A percentile compares a stretch with the other conserved stretches of the same genome.
Conservation (phyloP, 345 rosid species). For the Brassica incana region DNA sequence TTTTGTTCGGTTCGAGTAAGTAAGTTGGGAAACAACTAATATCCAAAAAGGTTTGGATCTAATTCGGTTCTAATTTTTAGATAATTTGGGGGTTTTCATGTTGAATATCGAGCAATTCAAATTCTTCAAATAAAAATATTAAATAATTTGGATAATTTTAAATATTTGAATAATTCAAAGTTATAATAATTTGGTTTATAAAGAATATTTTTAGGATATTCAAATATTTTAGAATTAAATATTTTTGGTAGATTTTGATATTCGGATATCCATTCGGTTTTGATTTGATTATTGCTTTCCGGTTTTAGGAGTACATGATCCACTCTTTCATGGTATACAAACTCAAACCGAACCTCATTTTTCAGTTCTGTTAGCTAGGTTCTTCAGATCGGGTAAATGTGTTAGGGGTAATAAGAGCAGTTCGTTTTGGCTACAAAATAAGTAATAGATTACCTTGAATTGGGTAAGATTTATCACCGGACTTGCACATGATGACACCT, state of each 20-base stretch:
- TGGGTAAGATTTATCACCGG: conserved; percentile 47
- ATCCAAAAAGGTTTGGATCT: too few relatives aligned
- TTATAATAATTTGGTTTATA: background rate
- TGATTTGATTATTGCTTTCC: background rate
- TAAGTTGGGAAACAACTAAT: background rate
- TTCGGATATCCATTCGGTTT: background rate
- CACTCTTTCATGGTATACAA: background rate
- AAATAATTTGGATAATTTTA: background rate
- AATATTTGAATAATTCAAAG: too few relatives aligned
- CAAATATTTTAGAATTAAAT: too few relatives aligned
- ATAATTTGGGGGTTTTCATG: background rate
- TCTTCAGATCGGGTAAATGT: background rate
- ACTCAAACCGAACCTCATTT: background rate
- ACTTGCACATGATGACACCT: conserved; percentile 60
- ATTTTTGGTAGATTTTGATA: too few relatives aligned
- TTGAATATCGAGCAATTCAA: background rate
- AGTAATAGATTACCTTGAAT: conserved; percentile 47
- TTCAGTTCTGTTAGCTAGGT: too few relatives aligned
- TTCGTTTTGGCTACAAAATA: background rate
- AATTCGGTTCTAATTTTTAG: background rate
- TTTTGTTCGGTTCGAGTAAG: background rate
- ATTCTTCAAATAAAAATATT: background rate
- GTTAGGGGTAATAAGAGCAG: background rate
- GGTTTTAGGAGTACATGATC: background rate
- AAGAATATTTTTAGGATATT: too few relatives aligned